Conservation (phyloP, 345 rosid species). For the Trapa bicornis region DNA sequence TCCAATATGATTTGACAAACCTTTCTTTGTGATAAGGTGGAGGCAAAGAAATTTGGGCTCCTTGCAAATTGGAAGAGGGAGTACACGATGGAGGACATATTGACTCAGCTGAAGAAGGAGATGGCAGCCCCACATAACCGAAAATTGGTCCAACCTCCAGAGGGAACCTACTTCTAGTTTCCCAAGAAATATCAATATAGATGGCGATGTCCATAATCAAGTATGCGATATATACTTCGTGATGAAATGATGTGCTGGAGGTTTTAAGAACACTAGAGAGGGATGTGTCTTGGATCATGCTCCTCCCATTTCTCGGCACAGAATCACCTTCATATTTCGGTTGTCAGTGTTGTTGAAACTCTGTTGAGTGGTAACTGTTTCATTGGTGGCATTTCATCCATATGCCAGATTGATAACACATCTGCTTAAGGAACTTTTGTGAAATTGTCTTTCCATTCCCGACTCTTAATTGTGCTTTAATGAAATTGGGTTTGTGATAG, state of each 20-base stretch:
- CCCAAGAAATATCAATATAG: not conserved
- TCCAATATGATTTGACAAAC: not conserved
- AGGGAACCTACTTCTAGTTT: conserved; percentile 26
- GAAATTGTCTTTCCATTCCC: not conserved
- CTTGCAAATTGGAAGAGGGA: conserved; percentile 68
- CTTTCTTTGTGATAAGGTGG: conserved; percentile 28
- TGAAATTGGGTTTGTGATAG: not conserved
- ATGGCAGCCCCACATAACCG: conserved; percentile 67
- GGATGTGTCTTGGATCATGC: not conserved
- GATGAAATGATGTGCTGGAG: not conserved
- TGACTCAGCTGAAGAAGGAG: conserved; percentile 65
- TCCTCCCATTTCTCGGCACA: not conserved
- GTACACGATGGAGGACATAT: conserved; percentile 57
- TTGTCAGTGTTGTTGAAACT: not conserved
- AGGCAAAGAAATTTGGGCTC: conserved; percentile 53
- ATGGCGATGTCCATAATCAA: not conserved
- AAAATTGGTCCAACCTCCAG: conserved; percentile 70
- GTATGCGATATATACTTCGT: not conserved
- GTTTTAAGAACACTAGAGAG: not conserved
- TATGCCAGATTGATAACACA: not conserved
- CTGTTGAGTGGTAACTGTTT: not conserved
- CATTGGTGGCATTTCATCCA: not conserved
- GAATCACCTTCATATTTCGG: not conserved
- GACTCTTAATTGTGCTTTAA: not conserved
- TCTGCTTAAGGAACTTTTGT: not conserved